Conservation (phyloP, 2,329 filamentous ascomycete genomes). For the Septoria linicola region DNA sequence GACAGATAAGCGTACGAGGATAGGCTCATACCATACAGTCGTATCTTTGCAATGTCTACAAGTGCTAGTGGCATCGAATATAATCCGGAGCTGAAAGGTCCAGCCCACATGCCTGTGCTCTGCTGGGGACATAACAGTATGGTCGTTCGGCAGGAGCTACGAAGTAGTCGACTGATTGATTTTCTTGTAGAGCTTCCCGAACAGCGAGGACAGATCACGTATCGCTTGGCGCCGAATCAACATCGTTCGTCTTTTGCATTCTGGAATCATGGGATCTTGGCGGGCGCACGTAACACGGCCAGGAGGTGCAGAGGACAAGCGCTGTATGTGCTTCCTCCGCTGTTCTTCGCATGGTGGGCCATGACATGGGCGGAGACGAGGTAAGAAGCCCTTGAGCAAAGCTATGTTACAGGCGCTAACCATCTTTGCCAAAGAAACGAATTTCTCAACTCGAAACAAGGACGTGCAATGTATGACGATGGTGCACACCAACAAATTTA, state of each 20-base stretch:
- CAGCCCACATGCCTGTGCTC: constrained; percentile 10
- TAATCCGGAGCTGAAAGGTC: constrained; percentile 10
- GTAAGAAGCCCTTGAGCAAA: neutral
- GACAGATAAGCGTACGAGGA: too few relatives aligned
- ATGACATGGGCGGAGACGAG: constrained; percentile 6
- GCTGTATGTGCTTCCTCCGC: constrained; percentile 2
- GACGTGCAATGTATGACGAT: neutral
- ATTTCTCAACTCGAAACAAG: constrained; percentile 9
- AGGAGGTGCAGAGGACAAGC: constrained; percentile 3
- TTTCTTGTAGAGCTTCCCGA: constrained; percentile 6
- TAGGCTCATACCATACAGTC: too few relatives aligned
- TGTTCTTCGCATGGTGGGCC: neutral
- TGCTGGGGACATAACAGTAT: constrained; percentile 15
- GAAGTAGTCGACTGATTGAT: too few relatives aligned
- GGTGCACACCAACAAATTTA: too few relatives aligned
- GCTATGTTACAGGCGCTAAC: neutral
- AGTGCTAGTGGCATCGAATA: constrained; percentile 4
- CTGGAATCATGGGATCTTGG: constrained; percentile 7
- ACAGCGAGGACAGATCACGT: constrained; percentile 12
- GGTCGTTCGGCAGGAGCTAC: too few relatives aligned
- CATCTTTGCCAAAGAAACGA: neutral
- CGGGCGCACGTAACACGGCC: constrained; percentile 3
- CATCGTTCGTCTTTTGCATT: constrained; percentile 2
- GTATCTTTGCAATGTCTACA: neutral
- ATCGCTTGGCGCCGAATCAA: constrained; percentile 5